Evolutionary conservation across 768 basidiomycete genomes (phyloP), one percentile per base, ranked within the genome.

Genomic region (Pulveroboletus sp.): DNA sequence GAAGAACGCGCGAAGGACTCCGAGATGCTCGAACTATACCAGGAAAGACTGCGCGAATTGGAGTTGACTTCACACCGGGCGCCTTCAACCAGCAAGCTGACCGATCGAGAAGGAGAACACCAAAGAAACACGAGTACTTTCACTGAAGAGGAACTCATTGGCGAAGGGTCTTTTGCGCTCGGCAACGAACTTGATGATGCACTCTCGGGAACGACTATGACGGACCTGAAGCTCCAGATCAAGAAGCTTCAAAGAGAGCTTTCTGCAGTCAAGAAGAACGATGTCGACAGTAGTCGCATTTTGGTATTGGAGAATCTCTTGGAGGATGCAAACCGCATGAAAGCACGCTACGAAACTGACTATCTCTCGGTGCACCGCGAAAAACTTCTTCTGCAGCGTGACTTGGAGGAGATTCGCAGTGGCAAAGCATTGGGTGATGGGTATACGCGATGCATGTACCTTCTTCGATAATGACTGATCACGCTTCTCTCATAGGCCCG

Each of bases 271-370:
- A 76, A 76, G 66, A 83, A 82, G 66, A 85, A 89, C 53, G 84
- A 87, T 59, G 85, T 73, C 6, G 90, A 93, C 61, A 76, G 83
- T 7, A 88, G 86, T 52, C 77, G 82, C 23, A 70, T 93, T 6
- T 65, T 93, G 16, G 89, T 95, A n/a, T 73, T 96, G 23, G 92
- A 97, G 70, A 93, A 91, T 61, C 71, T 95, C 47, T 71, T 97
- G 47, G 90, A 93, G 44, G 94, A 97, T 57, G 89, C 93, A 24
- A 94, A 86, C 53, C 75, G 88, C 55, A 86, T 89, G 83, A 95
- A 95, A 74, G 75, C 80, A 26, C 77, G 92, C 26, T 95, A 95
- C 60, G 93, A 97, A 67, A 71, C 75, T 17, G 93, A 96, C 61
- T 96, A 93, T 64, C 73, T 97, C 12, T 76, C 82, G 2, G 83